A percentile compares a stretch with the other conserved stretches of the same genome.
Conservation (phyloP, 371 early-diverging fungal genomes). For the Mortierella sp. region DNA sequence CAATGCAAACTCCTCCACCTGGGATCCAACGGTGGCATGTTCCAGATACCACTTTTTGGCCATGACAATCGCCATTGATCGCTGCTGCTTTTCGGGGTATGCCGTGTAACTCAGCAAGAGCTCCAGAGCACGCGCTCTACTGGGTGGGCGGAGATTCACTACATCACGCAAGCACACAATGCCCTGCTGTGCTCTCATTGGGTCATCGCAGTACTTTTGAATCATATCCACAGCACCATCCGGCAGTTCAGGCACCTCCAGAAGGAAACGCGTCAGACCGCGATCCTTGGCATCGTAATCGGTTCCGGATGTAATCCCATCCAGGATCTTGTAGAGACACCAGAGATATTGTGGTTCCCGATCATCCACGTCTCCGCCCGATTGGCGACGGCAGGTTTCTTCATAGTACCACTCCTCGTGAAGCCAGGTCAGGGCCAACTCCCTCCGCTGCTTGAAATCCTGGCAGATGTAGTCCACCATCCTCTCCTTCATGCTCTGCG, state of each 20-base stretch:
- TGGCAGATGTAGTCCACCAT: conserved; percentile 53
- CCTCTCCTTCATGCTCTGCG: conserved; percentile 36
- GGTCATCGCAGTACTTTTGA: conserved; percentile 51
- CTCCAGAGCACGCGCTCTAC: conserved; percentile 39
- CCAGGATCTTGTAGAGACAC: conserved; percentile 56
- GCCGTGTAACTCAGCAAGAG: conserved; percentile 47
- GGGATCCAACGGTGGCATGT: conserved; percentile 41
- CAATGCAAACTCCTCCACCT: conserved; percentile 48
- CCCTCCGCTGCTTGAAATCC: conserved; percentile 52
- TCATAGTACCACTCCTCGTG: conserved; percentile 59
- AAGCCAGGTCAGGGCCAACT: conserved; percentile 52
- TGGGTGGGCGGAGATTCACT: conserved; percentile 55
- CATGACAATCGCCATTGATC: conserved; percentile 51
- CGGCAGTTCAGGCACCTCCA: conserved; percentile 54
- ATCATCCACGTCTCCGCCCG: conserved; percentile 28
- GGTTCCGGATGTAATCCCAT: conserved; percentile 50
- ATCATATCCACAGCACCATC: conserved; percentile 56
- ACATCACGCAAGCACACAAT: conserved; percentile 48
- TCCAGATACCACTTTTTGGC: conserved; percentile 57
- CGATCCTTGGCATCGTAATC: conserved; percentile 46
- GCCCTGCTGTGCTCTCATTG: conserved; percentile 43
- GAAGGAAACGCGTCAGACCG: conserved; percentile 47
- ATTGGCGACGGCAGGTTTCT: conserved; percentile 33
- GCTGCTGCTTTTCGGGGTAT: conserved; percentile 35
- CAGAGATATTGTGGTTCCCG: conserved; percentile 56